Base-by-base conservation (phyloP, 1,139 yeast species). In the Pichia sp. region DNA sequence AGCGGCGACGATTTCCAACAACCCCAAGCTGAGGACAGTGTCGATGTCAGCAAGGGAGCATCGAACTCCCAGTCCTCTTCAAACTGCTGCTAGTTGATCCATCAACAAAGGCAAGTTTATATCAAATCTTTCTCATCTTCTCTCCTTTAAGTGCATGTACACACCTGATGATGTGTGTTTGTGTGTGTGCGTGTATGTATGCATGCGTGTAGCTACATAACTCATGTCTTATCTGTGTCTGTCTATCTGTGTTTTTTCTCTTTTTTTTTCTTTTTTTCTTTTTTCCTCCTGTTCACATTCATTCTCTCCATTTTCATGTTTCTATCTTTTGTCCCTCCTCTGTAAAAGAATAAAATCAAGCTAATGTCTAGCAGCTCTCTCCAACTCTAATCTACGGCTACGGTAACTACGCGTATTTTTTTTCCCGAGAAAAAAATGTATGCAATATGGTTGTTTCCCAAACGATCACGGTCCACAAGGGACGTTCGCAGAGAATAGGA, bases 371-470 rank as follows among this genome's bases (percentile, higher is more conserved):
- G 9, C 6, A 25, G 9, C 9, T 25, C 28, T 9, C 9, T 25
- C 9, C 28, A 25, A 6, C 6, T 9, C 9, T 25, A 9, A 9
- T 25, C 28, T 25, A 25, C 28, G 9, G 28, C 43, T 41, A 21
- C 19, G 28, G 9, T 22, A 23, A 41, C 16, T 23, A 31, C 36
- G 16, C 18, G 16, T 23, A 22, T 30, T 1, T 36, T 21, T 31
- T 8, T 16, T 8, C 13, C 37, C 25, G n/a, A 12, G 19, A 19
- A 26, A 25, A 61, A 46, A 59, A 76, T 85, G 89, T 85, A 67
- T 74, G 89, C 90, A 80, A 83, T 87, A 85, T 85, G 90, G 91
- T 85, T 85, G 67, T 85, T 84, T 84, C 93, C 85, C 90, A 83
- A 83, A 79, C 85, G 90, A 83, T 82, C 78, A 85, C 72, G 79